Evolutionary conservation across 371 early-diverging fungal genomes (phyloP).

Genomic region (Cladochytrium tenue): DNA sequence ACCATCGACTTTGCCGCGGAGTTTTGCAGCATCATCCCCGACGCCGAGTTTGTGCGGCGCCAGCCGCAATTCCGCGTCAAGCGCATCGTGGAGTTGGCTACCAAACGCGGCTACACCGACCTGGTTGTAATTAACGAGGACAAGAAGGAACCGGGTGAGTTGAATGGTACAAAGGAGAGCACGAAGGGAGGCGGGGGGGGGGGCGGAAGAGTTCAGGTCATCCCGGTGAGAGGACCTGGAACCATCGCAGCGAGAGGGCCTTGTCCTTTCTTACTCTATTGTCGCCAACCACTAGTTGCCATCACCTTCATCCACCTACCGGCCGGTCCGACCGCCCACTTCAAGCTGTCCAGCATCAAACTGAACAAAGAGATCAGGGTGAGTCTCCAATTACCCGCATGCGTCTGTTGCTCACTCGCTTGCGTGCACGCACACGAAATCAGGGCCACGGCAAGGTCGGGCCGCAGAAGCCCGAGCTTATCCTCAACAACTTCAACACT

Average conservation of each 20-base stretch:
- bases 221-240: too few relatives aligned
- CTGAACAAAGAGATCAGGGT: conserved; percentile 76
- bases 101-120: conserved; percentile 88
- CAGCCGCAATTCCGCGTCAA: conserved; percentile 83
- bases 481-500: conserved; percentile 96
- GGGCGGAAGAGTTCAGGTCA: too few relatives aligned
- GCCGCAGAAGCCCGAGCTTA: conserved; percentile 92
- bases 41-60: conserved; percentile 86
- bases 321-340: conserved; percentile 95
- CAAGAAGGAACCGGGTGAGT: conserved; percentile 82
- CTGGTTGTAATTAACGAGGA: conserved; percentile 90
- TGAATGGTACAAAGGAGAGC: conserved; percentile 1
- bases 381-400: not conserved
- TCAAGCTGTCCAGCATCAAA: conserved; percentile 81
- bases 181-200: not conserved
- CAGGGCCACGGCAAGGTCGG: conserved; percentile 82
- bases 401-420: conserved; percentile 1
- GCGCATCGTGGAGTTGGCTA: conserved; percentile 86
- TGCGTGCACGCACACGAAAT: not conserved
- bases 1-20: conserved; percentile 88
- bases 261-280: not conserved
- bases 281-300: conserved; percentile 35
- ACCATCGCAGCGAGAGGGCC: too few relatives aligned
- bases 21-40: conserved; percentile 86
- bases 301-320: conserved; percentile 94